These are phyloP conservation scores for Pseudocercospora fuligena DNA, from an alignment of 2,329 filamentous ascomycete genomes.

Conservation along the genomic window DNA sequence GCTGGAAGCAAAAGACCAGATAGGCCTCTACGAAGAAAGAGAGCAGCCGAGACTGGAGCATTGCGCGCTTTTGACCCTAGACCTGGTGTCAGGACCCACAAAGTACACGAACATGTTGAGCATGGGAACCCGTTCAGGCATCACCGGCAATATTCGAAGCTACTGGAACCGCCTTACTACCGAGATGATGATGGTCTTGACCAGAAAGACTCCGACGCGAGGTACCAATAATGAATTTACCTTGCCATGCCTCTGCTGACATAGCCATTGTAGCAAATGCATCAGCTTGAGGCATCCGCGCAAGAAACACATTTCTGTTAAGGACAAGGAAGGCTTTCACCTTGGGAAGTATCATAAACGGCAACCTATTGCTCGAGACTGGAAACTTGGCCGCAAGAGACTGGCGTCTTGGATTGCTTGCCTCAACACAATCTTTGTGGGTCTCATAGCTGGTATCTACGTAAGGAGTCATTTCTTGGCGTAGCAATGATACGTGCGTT, in stretches of 20 bases:
- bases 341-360: slow-evolving; percentile 56
- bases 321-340: slow-evolving; percentile 46
- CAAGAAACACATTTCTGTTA: slow-evolving; percentile 41
- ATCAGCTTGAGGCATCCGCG: slow-evolving; percentile 40
- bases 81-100: not conserved
- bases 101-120: not conserved
- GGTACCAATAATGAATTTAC: not conserved
- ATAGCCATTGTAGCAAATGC: not conserved
- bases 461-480: slow-evolving; percentile 37
- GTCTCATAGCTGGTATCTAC: slow-evolving; percentile 74
- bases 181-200: slow-evolving; percentile 6
- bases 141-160: slow-evolving; percentile 1
- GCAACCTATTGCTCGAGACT: slow-evolving; percentile 73
- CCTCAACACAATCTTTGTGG: slow-evolving; percentile 72
- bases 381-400: slow-evolving; percentile 69
- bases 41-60: not conserved
- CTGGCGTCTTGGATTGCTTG: slow-evolving; percentile 72
- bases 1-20: not conserved
- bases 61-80: not conserved
- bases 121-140: not conserved
- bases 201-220: slow-evolving; percentile 9
- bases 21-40: slow-evolving; percentile 16
- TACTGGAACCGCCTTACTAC: slow-evolving; percentile 15
- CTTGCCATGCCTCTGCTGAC: not conserved
- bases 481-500: not conserved